A percentile compares a stretch with the other conserved stretches of the same genome.
phyloP scores from a whole-genome alignment of 1,139 yeast species.

The Geotrichum fermentans region DNA sequence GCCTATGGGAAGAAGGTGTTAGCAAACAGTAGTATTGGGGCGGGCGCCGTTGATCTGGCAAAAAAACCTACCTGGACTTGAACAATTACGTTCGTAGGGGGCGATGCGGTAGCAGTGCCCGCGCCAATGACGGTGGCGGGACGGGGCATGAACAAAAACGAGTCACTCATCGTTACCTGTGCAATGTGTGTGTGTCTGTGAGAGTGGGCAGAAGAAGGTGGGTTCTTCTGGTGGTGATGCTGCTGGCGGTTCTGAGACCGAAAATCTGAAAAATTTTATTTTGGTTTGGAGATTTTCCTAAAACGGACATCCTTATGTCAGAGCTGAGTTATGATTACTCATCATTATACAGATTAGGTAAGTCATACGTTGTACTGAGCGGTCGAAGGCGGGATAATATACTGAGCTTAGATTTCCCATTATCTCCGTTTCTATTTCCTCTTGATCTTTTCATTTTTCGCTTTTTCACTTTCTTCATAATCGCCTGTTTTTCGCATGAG shows the following conservation, averaged over 20 bases:
- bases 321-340: background rate
- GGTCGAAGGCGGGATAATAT: no score
- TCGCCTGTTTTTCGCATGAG: no score
- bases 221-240: background rate
- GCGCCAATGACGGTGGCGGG: slow-evolving; percentile 29
- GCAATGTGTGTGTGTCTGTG: background rate
- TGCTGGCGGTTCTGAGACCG: no score
- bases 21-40: no score
- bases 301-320: background rate
- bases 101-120: slow-evolving; percentile 29
- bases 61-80: slow-evolving; percentile 24
- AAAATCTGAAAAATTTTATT: background rate
- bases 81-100: slow-evolving; percentile 32
- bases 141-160: slow-evolving; percentile 32
- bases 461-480: no score
- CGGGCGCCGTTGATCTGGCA: no score
- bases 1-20: slow-evolving; percentile 62
- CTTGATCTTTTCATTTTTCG: no score
- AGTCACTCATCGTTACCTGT: slow-evolving; percentile 28
- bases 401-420: no score
- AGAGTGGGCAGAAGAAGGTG: background rate
- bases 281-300: background rate
- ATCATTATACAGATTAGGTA: no score
- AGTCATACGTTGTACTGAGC: no score
- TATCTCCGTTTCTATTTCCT: no score